Percentiles rank a stretch among this genome's conserved stretches.
Conservation (phyloP, 768 basidiomycete genomes). For the Boletales sp. region DNA sequence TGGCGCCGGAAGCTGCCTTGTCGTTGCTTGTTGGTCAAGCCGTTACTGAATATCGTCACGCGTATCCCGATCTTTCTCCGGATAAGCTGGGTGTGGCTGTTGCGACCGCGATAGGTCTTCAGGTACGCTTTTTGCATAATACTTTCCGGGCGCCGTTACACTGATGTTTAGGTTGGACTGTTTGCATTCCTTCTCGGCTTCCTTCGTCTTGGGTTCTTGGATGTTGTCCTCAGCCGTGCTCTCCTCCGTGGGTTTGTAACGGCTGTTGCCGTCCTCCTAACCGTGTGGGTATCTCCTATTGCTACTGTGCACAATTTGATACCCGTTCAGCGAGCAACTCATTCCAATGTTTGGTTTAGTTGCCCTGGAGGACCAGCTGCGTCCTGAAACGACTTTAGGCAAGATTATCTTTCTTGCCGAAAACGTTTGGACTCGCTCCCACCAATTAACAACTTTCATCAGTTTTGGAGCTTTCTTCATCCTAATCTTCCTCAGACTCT, state of each 20-base stretch:
- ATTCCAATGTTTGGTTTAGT: conserved; percentile 87
- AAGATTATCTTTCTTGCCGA: conserved; percentile 76
- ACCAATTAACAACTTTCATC: conserved; percentile 67
- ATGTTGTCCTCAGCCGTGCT: conserved; percentile 88
- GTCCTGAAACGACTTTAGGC: conserved; percentile 67
- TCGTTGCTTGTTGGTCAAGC: conserved; percentile 87
- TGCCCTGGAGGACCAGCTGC: conserved; percentile 46
- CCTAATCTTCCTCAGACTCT: conserved; percentile 57
- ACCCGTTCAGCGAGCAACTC: conserved; percentile 61
- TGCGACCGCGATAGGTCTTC: conserved; percentile 79
- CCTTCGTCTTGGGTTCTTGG: conserved; percentile 87
- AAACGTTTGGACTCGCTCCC: conserved; percentile 51
- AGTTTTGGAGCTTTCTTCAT: conserved; percentile 66
- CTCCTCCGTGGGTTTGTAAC: conserved; percentile 85
- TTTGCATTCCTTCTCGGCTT: conserved; percentile 85
- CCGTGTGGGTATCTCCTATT: conserved; percentile 51
- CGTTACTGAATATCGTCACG: conserved; percentile 63
- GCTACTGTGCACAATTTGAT: conserved; percentile 1
- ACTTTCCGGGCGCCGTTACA: neutral
- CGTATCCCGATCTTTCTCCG: conserved; percentile 33
- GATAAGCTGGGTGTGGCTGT: conserved; percentile 63
- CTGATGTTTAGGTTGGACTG: conserved; percentile 61
- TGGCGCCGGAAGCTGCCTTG: conserved; percentile 87
- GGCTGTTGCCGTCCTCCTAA: conserved; percentile 81
- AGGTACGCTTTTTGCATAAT: conserved; percentile 41